phyloP scores from a whole-genome alignment of 805 yeast genomes.

The Wickerhamiella azyma region DNA sequence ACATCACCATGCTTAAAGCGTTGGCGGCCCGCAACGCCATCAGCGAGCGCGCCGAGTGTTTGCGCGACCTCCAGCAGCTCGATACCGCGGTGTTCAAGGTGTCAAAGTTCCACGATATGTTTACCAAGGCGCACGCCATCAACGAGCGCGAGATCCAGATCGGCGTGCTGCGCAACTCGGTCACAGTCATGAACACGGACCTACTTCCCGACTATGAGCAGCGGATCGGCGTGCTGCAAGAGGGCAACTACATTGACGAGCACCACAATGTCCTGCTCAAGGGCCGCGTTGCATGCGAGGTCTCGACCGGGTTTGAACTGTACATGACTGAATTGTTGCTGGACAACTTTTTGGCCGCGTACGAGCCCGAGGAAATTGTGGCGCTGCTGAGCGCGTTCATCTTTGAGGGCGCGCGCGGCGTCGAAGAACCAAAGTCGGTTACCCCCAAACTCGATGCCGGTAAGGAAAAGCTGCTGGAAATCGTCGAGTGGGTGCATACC shows the following conservation, averaged over 20 bases:
- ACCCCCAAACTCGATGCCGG: slow-evolving; percentile 70
- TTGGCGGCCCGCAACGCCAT: slow-evolving; percentile 2
- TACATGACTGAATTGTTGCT: slow-evolving; percentile 77
- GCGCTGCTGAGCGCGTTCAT: slow-evolving; percentile 86
- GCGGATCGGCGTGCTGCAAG: slow-evolving; percentile 61
- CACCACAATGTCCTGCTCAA: slow-evolving; percentile 51
- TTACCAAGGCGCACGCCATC: slow-evolving; percentile 6
- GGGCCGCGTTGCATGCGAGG: slow-evolving; percentile 32
- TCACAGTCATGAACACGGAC: slow-evolving; percentile 81
- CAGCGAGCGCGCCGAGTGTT: background rate
- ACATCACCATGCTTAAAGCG: background rate
- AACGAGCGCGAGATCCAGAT: slow-evolving; percentile 4
- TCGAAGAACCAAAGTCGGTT: slow-evolving; percentile 48
- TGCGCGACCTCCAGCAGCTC: slow-evolving; percentile 1
- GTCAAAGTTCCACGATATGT: background rate
- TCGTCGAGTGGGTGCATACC: slow-evolving; percentile 47
- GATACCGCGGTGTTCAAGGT: background rate
- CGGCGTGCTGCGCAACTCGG: slow-evolving; percentile 27
- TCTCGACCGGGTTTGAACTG: slow-evolving; percentile 75
- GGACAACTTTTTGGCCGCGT: slow-evolving; percentile 84
- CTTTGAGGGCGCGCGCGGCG: slow-evolving; percentile 69
- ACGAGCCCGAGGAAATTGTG: slow-evolving; percentile 93
- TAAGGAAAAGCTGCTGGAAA: slow-evolving; percentile 48
- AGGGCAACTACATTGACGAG: slow-evolving; percentile 68
- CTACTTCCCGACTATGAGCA: slow-evolving; percentile 88